These are phyloP conservation scores for Uncinocarpus reesii DNA, from an alignment of 2,329 filamentous ascomycete genomes.

Conservation along the genomic window DNA sequence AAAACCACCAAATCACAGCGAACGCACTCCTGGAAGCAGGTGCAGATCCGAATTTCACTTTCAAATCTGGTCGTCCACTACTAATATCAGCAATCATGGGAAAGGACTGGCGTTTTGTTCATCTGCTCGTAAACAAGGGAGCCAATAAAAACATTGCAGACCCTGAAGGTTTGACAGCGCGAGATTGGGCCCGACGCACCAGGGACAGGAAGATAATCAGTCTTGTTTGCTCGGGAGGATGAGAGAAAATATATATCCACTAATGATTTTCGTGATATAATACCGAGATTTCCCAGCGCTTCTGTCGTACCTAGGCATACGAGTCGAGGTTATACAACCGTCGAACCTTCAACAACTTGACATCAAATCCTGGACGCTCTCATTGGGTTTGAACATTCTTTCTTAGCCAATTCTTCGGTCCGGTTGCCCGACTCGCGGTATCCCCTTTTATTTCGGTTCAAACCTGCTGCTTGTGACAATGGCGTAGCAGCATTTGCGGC, in stretches of 20 bases:
- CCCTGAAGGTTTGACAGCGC: background rate
- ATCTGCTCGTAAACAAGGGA: background rate
- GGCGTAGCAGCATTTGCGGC: no score
- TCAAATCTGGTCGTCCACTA: constrained; percentile 1
- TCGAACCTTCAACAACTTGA: no score
- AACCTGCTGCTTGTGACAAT: no score
- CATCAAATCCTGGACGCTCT: no score
- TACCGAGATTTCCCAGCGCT: background rate
- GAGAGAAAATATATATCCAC: no score
- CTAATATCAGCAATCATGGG: constrained; percentile 2
- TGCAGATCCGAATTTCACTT: background rate
- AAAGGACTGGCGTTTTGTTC: background rate
- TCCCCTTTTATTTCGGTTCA: no score
- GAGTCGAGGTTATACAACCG: no score
- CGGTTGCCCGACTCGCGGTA: no score
- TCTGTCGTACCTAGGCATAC: no score
- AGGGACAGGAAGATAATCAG: background rate
- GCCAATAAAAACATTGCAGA: background rate
- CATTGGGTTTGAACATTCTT: no score
- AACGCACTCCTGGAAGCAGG: background rate
- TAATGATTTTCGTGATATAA: no score
- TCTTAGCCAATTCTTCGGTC: no score
- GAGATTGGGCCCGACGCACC: background rate
- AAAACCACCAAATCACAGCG: background rate
- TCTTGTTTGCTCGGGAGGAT: background rate